A percentile compares a stretch with the other conserved stretches of the same genome.
Evolutionary conservation across 2,329 filamentous ascomycete genomes (phyloP).

Genomic region (Bipolaris gigantea): DNA sequence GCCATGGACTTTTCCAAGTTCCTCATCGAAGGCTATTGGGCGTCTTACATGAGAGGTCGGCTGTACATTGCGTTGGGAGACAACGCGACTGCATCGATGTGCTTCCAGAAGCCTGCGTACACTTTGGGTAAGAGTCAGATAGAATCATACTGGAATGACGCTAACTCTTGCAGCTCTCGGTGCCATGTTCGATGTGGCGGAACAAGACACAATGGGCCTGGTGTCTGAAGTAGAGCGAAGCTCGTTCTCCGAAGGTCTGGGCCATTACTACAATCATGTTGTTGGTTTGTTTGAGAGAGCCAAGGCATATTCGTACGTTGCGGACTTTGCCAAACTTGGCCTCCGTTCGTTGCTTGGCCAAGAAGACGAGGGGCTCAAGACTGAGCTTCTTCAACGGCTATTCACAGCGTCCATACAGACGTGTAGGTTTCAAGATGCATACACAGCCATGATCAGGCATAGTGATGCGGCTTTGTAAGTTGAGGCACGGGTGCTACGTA

Average conservation of each 20-base stretch:
- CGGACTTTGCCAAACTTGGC: conserved; percentile 78
- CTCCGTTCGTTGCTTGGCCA: conserved; percentile 48
- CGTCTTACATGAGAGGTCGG: conserved; percentile 80
- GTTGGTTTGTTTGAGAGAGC: conserved; percentile 77
- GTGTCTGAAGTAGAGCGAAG: conserved; percentile 74
- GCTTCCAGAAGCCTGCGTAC: conserved; percentile 82
- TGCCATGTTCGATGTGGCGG: conserved; percentile 39
- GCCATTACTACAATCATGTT: conserved; percentile 86
- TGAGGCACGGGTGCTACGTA: not conserved
- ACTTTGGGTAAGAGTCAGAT: conserved; percentile 67
- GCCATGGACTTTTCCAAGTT: conserved; percentile 69
- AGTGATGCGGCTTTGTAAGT: conserved; percentile 65
- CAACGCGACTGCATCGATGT: conserved; percentile 69
- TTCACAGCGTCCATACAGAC: conserved; percentile 82
- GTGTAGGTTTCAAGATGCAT: conserved; percentile 79
- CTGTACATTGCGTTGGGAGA: conserved; percentile 74
- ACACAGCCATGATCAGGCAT: conserved; percentile 74
- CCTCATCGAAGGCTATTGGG: conserved; percentile 61
- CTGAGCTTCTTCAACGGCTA: conserved; percentile 71
- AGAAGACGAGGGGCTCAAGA: conserved; percentile 39
- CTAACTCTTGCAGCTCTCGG: conserved; percentile 37
- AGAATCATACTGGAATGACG: not conserved
- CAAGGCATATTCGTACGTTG: conserved; percentile 76
- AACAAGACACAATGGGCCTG: conserved; percentile 55
- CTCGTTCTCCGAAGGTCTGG: conserved; percentile 70